Evolutionary conservation across 306 rosid genomes (phyloP), one percentile per base, ranked within the genome.

Genomic region (Prunus armeniaca): DNA sequence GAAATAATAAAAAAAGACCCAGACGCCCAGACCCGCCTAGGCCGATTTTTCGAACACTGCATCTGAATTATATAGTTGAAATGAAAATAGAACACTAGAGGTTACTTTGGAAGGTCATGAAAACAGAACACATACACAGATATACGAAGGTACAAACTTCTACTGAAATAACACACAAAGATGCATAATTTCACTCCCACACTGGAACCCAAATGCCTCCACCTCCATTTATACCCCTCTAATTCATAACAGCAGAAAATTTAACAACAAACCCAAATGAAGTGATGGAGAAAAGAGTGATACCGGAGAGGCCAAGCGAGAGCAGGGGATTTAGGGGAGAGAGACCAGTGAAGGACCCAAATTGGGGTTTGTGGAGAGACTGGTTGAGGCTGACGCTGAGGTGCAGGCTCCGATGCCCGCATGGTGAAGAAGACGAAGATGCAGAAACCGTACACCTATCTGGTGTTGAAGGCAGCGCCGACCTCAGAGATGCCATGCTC

Each of bases 401-500:
- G n/a, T 79, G 82, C 12, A 58, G 46, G 47, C 77, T 50, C 9
- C 77, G 69, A 28, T 27, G 41, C 28, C 69, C 57, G 27, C 57
- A 64, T 12, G 80, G 57, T 2, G 84, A 54, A 2, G 80, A 63
- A 12, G 84, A 71, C 6, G 82, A 73, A 38, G 73, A 8, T 11
- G 79, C 71, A 22, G 81, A 57, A 24, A 45, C 2, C 18, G 88
- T 74, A 63, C 79, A 76, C 58, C 85, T 25, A 19, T 71, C 32
- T 19, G 84, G 56, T 67, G 77, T 43, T 38, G 89, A 78, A 2
- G 96, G 95, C 9, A 89, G 73, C 19, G 96, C 81, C 34, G 91
- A 86, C 12, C 83, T 89, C 34, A 95, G 85, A 2, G 97, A 84
- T 9, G 86, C 76, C 90, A 90, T 83, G 45, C 80, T 85, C 97